A percentile compares a stretch with the other conserved stretches of the same genome.
Evolutionary conservation across 148 eudicot genomes (phyloP).

Genomic region (Cornus controversa): DNA sequence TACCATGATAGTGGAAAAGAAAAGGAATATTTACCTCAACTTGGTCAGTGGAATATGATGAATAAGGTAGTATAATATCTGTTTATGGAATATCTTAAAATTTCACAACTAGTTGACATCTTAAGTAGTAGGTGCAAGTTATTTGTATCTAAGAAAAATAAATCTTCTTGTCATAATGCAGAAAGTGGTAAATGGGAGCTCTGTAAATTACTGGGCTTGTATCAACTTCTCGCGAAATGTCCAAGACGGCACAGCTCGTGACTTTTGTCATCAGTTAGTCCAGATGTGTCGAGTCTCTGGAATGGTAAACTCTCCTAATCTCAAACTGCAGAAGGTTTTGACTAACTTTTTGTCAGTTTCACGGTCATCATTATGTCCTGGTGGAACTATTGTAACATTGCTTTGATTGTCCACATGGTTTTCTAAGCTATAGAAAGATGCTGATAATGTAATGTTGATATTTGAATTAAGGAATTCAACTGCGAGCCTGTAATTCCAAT

Average conservation of each 20-base stretch:
- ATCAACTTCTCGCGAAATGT: slow-evolving; percentile 74
- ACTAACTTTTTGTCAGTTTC: background rate
- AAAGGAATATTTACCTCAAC: slow-evolving; percentile 65
- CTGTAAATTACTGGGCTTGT: slow-evolving; percentile 69
- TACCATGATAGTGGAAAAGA: slow-evolving; percentile 66
- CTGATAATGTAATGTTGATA: background rate
- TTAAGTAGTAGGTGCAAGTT: background rate
- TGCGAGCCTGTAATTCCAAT: slow-evolving; percentile 69
- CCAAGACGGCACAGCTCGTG: slow-evolving; percentile 62
- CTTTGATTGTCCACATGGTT: background rate
- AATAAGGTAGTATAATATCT: slow-evolving; percentile 50
- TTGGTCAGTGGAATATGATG: slow-evolving; percentile 86
- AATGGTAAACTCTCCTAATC: slow-evolving; percentile 42
- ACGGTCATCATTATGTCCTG: background rate
- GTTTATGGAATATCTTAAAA: background rate
- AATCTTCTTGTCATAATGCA: slow-evolving; percentile 18
- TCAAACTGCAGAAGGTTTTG: background rate
- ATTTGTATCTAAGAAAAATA: background rate
- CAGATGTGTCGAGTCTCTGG: slow-evolving; percentile 78
- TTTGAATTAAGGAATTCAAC: slow-evolving; percentile 52
- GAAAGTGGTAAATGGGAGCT: slow-evolving; percentile 83
- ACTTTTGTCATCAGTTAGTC: slow-evolving; percentile 68
- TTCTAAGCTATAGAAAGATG: background rate
- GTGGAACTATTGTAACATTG: too few relatives aligned
- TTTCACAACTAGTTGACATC: background rate